Evolutionary conservation across 176 grass and related monocot genomes (phyloP), one percentile per base, ranked within the genome.

Genomic region (Eleusine coracana): DNA sequence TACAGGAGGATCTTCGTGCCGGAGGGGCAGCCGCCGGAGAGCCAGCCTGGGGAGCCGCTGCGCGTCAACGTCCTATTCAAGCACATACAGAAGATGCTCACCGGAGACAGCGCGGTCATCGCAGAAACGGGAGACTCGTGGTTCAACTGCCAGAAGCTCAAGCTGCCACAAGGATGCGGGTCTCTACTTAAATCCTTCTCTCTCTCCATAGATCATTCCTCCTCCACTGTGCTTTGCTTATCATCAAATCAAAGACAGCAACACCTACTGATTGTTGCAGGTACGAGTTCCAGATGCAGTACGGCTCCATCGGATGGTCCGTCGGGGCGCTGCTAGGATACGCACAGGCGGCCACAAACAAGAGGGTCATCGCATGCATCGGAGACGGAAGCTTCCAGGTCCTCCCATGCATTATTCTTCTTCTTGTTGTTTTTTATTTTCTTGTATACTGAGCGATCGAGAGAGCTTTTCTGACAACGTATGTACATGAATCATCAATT

Each of bases 141-240:
- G 94, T 93, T 97, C 79, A 97, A 97, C 89, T 93, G 94, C 81
- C 94, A 97, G 89, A 97, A 93, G 81, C 83, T 97, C 4, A 85
- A 85, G 74, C 78, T 97, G 16, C 94, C 94, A 0, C 54, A 93
- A 2, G 91, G 94, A 1, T 96, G 94, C 21, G 84, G 88, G 85
- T 94, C 9, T 11, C 1, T 46, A 11, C 44, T 46, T 49, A 14
- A 51, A 13, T 51, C 49, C 31, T 31, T 31, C 31, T 31, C 31
- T 31, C 31, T 31, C 31, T 31, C 31, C 31, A 31, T 31, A 31
- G 31, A 31, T 31, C 31, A 31, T 31, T 31, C 31, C 31, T 31
- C 31, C 31, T 31, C 31, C 31, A 31, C 31, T 31, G 31, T 31
- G 31, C 31, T 31, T 31, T 31, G 31, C 31, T 31, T 31, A 31